Base-by-base conservation (phyloP, 257 asterid species). In the Nicotiana tabacum region DNA sequence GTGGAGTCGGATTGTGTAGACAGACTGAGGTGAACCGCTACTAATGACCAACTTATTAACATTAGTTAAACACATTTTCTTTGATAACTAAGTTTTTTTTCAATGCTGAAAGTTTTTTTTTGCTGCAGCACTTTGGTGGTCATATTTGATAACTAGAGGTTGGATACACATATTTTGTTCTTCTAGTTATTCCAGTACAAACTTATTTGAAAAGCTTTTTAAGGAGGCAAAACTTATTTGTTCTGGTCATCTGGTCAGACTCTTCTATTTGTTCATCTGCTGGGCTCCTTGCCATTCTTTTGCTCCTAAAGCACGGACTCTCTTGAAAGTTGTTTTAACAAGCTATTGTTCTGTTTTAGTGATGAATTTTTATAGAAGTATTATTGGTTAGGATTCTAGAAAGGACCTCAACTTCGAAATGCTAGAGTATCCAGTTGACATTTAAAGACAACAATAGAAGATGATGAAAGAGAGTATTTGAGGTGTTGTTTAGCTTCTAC, bases 381-480 rank as follows among this genome's bases (percentile, higher is more conserved):
- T 15, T 72, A 21, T 48, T 48, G 27, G 37, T 43, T 72, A 43
- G 78, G 78, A 72, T 72, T 43, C 51, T 43, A 72, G 78, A 12
- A 43, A 43, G 78, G 37, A 72, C 78, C 48, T 72, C 13, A 72
- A 70, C 37, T 70, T 70, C 18, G 3, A 70, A 72, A 12, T 43
- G 48, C 78, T 72, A 21, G 78, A 43, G 58, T 72, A 72, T 11
- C 12, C 27, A 1, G n/a, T 43, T 70, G 78, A 70, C 46, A 39
- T 2, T 5, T 39, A 43, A 32, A 39, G 57, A n/a, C 77, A 37
- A 37, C 35, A 39, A 39, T 21, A 70, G 78, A 70, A 11, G 30
- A 70, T 39, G 78, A 70, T 70, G 78, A 39, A 39, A n/a, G 78
- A n/a, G 78, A 70, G 35, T 70, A 70, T 35, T 37, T 68, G 30